These are phyloP conservation scores for Periconia sp. DNA, from an alignment of 2,329 filamentous ascomycete species.

Conservation along the genomic window DNA sequence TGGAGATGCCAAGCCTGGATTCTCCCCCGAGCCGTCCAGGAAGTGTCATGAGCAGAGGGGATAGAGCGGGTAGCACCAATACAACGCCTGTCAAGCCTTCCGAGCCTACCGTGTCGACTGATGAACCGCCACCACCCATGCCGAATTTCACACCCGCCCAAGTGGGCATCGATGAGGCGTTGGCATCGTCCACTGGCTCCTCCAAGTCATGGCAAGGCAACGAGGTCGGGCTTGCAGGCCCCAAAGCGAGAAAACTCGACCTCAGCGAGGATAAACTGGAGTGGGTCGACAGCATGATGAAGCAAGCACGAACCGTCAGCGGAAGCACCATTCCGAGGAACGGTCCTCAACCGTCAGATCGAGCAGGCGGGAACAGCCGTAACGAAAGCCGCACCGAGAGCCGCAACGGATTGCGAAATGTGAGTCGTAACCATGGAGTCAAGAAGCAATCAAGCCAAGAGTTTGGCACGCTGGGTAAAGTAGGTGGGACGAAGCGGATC, in stretches of 20 bases:
- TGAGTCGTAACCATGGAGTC: conserved; percentile 2
- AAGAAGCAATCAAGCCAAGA: conserved; percentile 27
- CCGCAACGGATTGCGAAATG: not conserved
- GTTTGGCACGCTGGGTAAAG: conserved; percentile 72
- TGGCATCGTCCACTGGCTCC: conserved; percentile 26
- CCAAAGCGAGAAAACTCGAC: conserved; percentile 65
- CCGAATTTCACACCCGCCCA: conserved; percentile 27
- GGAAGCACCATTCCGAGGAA: conserved; percentile 48
- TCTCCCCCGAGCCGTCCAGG: conserved; percentile 29
- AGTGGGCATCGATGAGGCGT: conserved; percentile 27
- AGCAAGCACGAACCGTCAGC: conserved; percentile 73
- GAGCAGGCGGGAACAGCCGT: conserved; percentile 10
- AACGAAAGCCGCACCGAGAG: conserved; percentile 16
- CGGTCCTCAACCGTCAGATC: conserved; percentile 8
- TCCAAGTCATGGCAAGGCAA: conserved; percentile 41
- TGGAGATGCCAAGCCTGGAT: conserved; percentile 36
- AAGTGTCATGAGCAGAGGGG: conserved; percentile 28
- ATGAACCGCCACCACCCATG: conserved; percentile 27
- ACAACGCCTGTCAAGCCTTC: conserved; percentile 32
- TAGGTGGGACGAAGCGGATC: conserved; percentile 71
- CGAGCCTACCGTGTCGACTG: conserved; percentile 14
- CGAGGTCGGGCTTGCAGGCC: conserved; percentile 69
- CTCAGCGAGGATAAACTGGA: conserved; percentile 70
- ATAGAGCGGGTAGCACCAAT: conserved; percentile 21
- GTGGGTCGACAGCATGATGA: conserved; percentile 83